These are phyloP conservation scores for Gleditsia sinensis DNA, from an alignment of 306 rosid species.

Conservation along the genomic window DNA sequence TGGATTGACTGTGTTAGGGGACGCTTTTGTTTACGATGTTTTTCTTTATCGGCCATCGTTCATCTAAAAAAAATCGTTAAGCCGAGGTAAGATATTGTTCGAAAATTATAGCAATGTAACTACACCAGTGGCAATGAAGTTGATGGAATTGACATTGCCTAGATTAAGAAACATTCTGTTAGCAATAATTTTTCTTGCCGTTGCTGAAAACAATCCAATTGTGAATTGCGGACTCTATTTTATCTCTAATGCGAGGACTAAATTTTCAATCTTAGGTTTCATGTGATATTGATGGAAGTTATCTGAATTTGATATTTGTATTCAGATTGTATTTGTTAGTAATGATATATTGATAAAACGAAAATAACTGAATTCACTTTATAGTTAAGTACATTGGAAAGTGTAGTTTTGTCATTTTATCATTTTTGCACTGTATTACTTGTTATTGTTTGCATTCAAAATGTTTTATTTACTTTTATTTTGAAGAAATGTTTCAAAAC, in stretches of 20 bases:
- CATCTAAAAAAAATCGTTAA: not conserved
- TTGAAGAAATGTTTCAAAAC: too few species aligned
- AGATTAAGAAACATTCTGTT: not conserved
- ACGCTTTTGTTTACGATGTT: not conserved
- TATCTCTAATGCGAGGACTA: not conserved
- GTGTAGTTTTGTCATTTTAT: too few species aligned
- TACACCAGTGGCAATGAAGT: not conserved
- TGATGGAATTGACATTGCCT: conserved; percentile 11
- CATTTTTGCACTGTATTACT: too few species aligned
- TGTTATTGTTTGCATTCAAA: too few species aligned
- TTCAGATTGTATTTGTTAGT: too few species aligned
- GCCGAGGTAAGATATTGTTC: conserved; percentile 1
- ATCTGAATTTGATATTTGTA: too few species aligned
- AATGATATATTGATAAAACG: too few species aligned
- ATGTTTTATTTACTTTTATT: too few species aligned
- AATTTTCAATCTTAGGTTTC: not conserved
- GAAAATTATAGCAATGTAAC: conserved; percentile 17
- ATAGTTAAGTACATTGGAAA: too few species aligned
- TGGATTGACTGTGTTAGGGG: not conserved
- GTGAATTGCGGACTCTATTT: not conserved
- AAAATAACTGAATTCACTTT: too few species aligned
- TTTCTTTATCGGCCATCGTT: conserved; percentile 14
- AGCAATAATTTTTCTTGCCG: not conserved
- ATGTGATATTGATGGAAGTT: too few species aligned
- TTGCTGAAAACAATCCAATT: not conserved